These are phyloP conservation scores for Fennellomyces sp. DNA, from an alignment of 371 early-diverging fungal species.

Conservation along the genomic window DNA sequence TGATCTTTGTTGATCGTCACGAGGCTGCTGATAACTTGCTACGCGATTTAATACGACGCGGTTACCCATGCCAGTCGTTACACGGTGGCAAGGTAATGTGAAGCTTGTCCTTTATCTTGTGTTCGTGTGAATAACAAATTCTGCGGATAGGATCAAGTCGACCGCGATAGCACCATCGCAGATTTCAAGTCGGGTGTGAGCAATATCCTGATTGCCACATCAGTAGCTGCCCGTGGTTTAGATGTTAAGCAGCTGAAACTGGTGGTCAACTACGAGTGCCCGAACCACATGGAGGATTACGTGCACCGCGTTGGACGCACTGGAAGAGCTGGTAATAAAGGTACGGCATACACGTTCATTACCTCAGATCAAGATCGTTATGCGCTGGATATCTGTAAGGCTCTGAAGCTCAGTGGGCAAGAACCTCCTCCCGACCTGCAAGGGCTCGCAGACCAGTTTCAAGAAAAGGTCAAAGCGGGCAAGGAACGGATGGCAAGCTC, in stretches of 20 bases:
- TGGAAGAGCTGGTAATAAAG: slow-evolving; percentile 97
- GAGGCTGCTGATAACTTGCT: slow-evolving; percentile 93
- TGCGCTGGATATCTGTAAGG: slow-evolving; percentile 93
- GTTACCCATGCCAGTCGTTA: slow-evolving; percentile 90
- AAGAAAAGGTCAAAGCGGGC: slow-evolving; percentile 89
- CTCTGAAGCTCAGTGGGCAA: slow-evolving; percentile 78
- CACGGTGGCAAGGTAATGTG: slow-evolving; percentile 97
- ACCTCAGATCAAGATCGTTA: slow-evolving; percentile 92
- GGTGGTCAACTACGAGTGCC: slow-evolving; percentile 98
- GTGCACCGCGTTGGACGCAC: slow-evolving; percentile 99
- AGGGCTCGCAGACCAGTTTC: slow-evolving; percentile 78
- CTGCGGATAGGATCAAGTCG: slow-evolving; percentile 78
- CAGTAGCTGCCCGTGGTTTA: slow-evolving; percentile 99
- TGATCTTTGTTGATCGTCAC: slow-evolving; percentile 96
- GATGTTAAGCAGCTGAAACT: slow-evolving; percentile 97
- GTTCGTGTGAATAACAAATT: background rate
- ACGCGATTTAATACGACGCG: slow-evolving; percentile 81
- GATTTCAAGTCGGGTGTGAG: slow-evolving; percentile 92
- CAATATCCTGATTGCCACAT: slow-evolving; percentile 96
- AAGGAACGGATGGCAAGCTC: slow-evolving; percentile 79
- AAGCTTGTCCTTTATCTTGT: background rate
- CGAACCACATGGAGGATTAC: slow-evolving; percentile 98
- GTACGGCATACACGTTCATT: slow-evolving; percentile 95
- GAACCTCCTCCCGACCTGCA: slow-evolving; percentile 80
- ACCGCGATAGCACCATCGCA: slow-evolving; percentile 90